These are phyloP conservation scores for Fraxinus xanthoxyloides DNA, from an alignment of 305 asterid species.

Conservation along the genomic window DNA sequence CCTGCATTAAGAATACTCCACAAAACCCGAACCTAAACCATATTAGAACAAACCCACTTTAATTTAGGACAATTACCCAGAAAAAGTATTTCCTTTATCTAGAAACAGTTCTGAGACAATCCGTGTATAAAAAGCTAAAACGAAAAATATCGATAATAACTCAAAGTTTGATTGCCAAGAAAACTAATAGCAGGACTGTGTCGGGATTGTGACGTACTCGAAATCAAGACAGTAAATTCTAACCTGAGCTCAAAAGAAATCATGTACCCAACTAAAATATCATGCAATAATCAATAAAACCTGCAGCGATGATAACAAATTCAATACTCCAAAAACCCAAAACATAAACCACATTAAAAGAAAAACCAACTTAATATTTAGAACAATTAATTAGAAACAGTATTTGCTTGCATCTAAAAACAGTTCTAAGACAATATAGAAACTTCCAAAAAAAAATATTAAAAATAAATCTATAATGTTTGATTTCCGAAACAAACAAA, in stretches of 20 bases:
- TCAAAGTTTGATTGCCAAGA: neutral
- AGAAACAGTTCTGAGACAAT: neutral
- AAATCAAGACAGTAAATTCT: constrained; percentile 15
- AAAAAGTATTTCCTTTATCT: neutral
- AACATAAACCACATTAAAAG: constrained; percentile 17
- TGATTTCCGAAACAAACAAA: neutral
- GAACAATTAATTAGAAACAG: neutral
- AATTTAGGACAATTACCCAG: neutral
- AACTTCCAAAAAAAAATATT: neutral
- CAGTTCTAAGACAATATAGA: neutral
- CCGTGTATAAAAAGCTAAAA: neutral
- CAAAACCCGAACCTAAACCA: neutral
- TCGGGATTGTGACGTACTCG: neutral
- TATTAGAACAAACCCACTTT: neutral
- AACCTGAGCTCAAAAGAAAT: constrained; percentile 28
- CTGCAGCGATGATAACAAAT: constrained; percentile 25
- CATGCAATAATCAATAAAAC: constrained; percentile 25
- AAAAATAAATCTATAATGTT: neutral
- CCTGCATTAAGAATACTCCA: constrained; percentile 11
- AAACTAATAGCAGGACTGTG: neutral
- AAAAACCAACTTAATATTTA: constrained; percentile 24
- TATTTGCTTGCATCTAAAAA: constrained; percentile 21
- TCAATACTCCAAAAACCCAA: constrained; percentile 26
- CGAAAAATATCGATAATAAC: neutral
- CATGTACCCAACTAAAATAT: constrained; percentile 5